phyloP scores from a whole-genome alignment of 2,329 filamentous ascomycete genomes.

The Venturia carpophila region DNA sequence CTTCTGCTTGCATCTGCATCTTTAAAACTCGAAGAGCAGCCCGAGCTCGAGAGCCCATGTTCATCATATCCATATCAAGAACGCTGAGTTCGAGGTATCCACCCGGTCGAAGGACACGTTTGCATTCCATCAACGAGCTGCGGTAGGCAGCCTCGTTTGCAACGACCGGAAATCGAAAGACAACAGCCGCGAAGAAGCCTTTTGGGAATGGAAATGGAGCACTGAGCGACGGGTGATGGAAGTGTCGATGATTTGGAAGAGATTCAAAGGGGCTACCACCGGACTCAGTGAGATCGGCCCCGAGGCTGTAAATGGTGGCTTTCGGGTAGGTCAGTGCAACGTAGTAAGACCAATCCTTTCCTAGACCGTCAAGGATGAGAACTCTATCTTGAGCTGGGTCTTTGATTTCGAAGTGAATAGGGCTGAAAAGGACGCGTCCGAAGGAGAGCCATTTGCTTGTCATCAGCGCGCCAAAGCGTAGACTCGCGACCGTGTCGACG shows the following conservation, averaged over 20 bases:
- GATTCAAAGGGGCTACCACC: constrained; percentile 45
- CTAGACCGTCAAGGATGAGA: constrained; percentile 72
- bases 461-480: constrained; percentile 72
- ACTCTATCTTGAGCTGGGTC: constrained; percentile 54
- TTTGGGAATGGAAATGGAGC: constrained; percentile 44
- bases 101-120: constrained; percentile 68
- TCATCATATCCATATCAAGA: constrained; percentile 71
- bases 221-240: constrained; percentile 19
- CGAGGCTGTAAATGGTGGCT: constrained; percentile 68
- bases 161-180: constrained; percentile 68
- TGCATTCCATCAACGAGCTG: constrained; percentile 65
- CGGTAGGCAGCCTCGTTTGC: constrained; percentile 61
- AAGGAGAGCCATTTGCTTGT: constrained; percentile 85
- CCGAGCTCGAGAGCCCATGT: constrained; percentile 67
- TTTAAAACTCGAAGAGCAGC: constrained; percentile 64
- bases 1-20: constrained; percentile 55
- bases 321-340: constrained; percentile 71
- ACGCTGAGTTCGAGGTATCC: constrained; percentile 74
- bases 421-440: constrained; percentile 74
- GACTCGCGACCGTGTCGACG: constrained; percentile 55
- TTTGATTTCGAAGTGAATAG: constrained; percentile 62
- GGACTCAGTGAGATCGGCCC: constrained; percentile 26
- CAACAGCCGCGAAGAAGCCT: constrained; percentile 67
- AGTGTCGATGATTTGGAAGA: constrained; percentile 33
- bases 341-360: constrained; percentile 87